Percentiles rank a stretch among this genome's conserved stretches.
Conservation (phyloP, 768 basidiomycete species). For the Tricholomella constricta region DNA sequence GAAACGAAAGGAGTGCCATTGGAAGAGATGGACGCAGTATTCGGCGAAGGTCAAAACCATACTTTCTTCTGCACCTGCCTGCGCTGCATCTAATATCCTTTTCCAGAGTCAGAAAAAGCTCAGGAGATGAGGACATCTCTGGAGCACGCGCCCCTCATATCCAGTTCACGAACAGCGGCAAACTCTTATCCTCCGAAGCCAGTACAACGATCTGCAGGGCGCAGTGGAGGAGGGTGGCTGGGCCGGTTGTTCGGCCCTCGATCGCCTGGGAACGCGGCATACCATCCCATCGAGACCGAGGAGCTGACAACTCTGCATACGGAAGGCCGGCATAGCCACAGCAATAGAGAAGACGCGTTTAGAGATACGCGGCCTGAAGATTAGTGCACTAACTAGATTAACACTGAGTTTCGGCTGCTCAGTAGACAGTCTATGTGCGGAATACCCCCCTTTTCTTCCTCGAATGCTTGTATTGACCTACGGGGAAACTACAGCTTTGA, state of each 20-base stretch:
- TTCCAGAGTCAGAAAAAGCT: slow-evolving; percentile 4
- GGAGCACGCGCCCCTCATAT: slow-evolving; percentile 10
- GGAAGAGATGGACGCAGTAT: slow-evolving; percentile 89
- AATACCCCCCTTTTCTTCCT: too few species aligned
- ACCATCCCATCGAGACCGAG: slow-evolving; percentile 16
- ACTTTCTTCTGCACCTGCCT: not conserved
- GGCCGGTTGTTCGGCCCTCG: slow-evolving; percentile 11
- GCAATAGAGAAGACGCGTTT: not conserved
- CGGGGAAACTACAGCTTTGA: too few species aligned
- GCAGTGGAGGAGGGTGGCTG: slow-evolving; percentile 6
- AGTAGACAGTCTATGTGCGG: too few species aligned
- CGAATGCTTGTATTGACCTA: too few species aligned
- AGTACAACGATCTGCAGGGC: not conserved
- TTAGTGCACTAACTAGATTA: not conserved
- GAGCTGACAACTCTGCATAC: slow-evolving; percentile 15
- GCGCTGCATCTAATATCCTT: not conserved
- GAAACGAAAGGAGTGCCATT: slow-evolving; percentile 86
- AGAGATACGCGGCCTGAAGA: not conserved
- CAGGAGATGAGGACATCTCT: not conserved
- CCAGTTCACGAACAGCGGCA: not conserved
- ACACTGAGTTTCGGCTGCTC: not conserved
- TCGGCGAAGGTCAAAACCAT: slow-evolving; percentile 77
- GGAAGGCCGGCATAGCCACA: slow-evolving; percentile 6
- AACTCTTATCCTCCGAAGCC: slow-evolving; percentile 16
- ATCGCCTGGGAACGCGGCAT: slow-evolving; percentile 2